Conservation (phyloP, 768 basidiomycete genomes). For the Suillus americanus region DNA sequence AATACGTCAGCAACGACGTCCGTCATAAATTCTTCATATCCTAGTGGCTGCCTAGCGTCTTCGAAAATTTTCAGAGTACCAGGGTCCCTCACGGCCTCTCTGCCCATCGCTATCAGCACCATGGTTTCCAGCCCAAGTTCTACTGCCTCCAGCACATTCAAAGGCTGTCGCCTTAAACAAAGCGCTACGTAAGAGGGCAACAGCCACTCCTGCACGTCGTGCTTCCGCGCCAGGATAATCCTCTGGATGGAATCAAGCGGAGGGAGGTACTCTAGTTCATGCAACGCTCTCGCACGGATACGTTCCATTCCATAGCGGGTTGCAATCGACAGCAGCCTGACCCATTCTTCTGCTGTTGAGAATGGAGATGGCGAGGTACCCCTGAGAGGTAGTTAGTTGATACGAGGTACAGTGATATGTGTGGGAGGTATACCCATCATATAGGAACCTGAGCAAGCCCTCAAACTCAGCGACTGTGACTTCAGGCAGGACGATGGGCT, state of each 20-base stretch:
- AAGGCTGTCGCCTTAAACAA: constrained; percentile 32
- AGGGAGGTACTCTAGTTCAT: constrained; percentile 23
- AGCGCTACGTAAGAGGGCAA: constrained; percentile 37
- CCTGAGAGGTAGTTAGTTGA: not conserved
- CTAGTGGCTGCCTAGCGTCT: not conserved
- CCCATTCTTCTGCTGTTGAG: constrained; percentile 31
- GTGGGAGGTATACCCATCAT: constrained; percentile 32
- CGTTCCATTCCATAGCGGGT: constrained; percentile 38
- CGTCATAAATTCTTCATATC: constrained; percentile 6
- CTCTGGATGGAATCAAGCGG: constrained; percentile 32
- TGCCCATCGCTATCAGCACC: constrained; percentile 23
- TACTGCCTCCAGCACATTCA: constrained; percentile 35
- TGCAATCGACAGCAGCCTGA: constrained; percentile 40
- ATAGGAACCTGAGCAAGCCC: constrained; percentile 39
- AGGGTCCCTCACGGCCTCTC: constrained; percentile 18
- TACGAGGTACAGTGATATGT: not conserved
- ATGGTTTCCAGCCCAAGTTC: constrained; percentile 32
- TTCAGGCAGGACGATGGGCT: constrained; percentile 32
- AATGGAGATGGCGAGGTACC: not conserved
- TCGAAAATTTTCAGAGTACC: constrained; percentile 3
- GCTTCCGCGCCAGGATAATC: constrained; percentile 39
- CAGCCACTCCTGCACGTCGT: constrained; percentile 40
- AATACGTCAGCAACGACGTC: constrained; percentile 4
- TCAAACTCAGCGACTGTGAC: constrained; percentile 37
- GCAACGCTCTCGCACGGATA: constrained; percentile 36